phyloP scores from a whole-genome alignment of 2,329 filamentous ascomycete species.

The Basipetospora chlamydospora region DNA sequence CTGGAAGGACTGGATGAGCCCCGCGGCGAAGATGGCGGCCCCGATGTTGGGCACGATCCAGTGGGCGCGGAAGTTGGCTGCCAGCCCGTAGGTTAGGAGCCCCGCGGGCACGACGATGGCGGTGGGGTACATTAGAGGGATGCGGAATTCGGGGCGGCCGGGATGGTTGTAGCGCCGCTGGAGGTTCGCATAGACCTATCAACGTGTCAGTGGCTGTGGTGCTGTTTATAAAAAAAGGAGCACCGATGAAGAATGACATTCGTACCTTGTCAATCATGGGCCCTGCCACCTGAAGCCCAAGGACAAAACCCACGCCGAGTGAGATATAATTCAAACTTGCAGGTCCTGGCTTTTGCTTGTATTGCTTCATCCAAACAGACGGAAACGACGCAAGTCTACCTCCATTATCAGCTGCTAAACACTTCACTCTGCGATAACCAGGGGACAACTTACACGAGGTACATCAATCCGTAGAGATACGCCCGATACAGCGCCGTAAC shows the following conservation, averaged over 20 bases:
- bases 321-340: slow-evolving; percentile 38
- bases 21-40: slow-evolving; percentile 27
- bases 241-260: no score
- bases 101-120: slow-evolving; percentile 28
- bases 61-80: slow-evolving; percentile 24
- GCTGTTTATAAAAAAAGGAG: no score
- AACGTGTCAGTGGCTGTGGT: neutral
- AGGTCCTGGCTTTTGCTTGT: slow-evolving; percentile 28
- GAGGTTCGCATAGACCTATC: slow-evolving; percentile 14
- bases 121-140: slow-evolving; percentile 20
- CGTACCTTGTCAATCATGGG: slow-evolving; percentile 19
- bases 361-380: slow-evolving; percentile 29
- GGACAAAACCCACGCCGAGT: slow-evolving; percentile 35
- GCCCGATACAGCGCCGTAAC: slow-evolving; percentile 33
- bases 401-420: rapidly evolving
- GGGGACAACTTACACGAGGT: slow-evolving; percentile 24
- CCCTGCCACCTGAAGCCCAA: slow-evolving; percentile 38
- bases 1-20: slow-evolving; percentile 41
- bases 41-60: slow-evolving; percentile 46
- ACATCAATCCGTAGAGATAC: slow-evolving; percentile 38
- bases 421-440: no score
- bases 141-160: slow-evolving; percentile 19
- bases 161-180: slow-evolving; percentile 13
- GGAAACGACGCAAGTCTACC: slow-evolving; percentile 37
- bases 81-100: slow-evolving; percentile 35